A percentile compares a stretch with the other conserved stretches of the same genome.
Conservation (phyloP, 805 yeast species). For the Metschnikowia koreensis region DNA sequence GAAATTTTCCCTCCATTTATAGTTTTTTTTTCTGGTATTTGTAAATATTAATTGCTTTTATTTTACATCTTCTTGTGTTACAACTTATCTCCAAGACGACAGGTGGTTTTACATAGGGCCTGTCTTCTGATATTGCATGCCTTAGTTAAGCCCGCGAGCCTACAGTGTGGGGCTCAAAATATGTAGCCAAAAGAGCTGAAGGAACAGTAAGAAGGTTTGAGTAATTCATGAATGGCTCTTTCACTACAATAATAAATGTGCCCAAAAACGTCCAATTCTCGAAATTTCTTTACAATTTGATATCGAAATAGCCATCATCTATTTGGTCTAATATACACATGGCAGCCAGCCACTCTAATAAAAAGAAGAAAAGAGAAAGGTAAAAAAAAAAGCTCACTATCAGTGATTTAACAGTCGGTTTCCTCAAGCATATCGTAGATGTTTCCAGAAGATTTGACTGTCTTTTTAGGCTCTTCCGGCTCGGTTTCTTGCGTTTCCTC, state of each 20-base stretch:
- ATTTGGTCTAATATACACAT: not conserved
- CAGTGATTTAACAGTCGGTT: constrained; percentile 20
- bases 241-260: too few species aligned
- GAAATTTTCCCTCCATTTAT: not conserved
- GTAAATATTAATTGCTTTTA: not conserved
- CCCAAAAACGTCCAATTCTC: not conserved
- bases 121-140: too few species aligned
- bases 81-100: too few species aligned
- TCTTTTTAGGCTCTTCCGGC: not conserved
- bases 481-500: constrained; percentile 13
- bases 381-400: not conserved
- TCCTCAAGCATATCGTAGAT: constrained; percentile 40
- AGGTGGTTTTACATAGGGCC: too few species aligned
- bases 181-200: too few species aligned
- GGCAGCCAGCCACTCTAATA: not conserved
- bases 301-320: not conserved
- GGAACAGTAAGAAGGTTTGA: too few species aligned
- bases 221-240: too few species aligned
- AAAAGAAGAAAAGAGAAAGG: not conserved
- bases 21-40: not conserved
- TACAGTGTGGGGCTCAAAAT: too few species aligned
- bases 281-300: too few species aligned
- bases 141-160: too few species aligned
- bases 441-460: constrained; percentile 16
- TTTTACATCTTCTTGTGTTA: too few species aligned